Base-by-base conservation (phyloP, 345 rosid species). In the Gossypium mustelinum region DNA sequence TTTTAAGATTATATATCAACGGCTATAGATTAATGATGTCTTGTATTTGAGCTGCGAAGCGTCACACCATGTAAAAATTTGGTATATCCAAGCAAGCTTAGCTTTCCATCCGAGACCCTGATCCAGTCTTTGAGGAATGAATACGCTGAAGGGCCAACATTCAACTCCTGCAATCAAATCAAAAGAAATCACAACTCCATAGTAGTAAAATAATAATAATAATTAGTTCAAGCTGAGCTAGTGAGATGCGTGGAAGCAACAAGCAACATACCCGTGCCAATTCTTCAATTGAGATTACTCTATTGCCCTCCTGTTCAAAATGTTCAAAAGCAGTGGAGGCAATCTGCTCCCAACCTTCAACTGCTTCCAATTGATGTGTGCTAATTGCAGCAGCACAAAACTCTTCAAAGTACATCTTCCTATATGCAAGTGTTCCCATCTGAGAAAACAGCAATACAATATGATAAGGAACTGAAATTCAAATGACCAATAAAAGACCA, bases 301-400 rank as follows among this genome's bases (percentile, higher is more conserved):
- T 84, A 81, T 92, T 92, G 62, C 97, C 94, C 71, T 92, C 93
- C 69, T 51, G 79, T 68, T 92, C 97, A 70, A 92, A 92, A 84
- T 89, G 85, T 75, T 89, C 86, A 61, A 87, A 92, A 51, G 89
- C 97, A 3, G 83, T 76, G 71, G 85, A 75, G 41, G 90, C 87
- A 64, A 89, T 87, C 78, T 83, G 88, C 67, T 89, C 94, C 97
- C 97, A 92, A 70, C 85, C 79, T 68, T 92, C 94, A 43, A 85
- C 87, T 47, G 91, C 94, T 80, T 92, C 97, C 61, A 89, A 73
- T 39, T 92, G 97, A 81, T 92, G 86, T 1, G 84, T 81, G 74
- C 94, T 89, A 60, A 87, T 85, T 27, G 97, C 94, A 61, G 97
- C 94, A n/a, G 94, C 97, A 63, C 97, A 92, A 70, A 92, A 92